Base-by-base conservation (phyloP, 2,329 filamentous ascomycete genomes). In the Fusarium concolor region DNA sequence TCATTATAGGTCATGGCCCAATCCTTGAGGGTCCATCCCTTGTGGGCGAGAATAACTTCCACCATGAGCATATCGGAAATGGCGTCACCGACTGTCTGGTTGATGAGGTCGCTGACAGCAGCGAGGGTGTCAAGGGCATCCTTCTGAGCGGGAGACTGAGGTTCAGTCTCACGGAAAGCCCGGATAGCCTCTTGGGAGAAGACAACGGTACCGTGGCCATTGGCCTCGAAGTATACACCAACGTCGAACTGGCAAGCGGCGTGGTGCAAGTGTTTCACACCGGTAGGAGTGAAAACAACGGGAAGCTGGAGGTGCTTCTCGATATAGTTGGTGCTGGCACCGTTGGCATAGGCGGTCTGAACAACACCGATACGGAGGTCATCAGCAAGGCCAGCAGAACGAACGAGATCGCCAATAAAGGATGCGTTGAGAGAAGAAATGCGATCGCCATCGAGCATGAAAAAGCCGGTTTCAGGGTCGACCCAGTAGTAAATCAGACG, bases 181-280 rank as follows among this genome's bases (percentile, higher is more conserved):
- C 91, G 90, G 45, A 95, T 83, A 6, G 95, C 95, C 62, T 92
- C 89, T 59, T 91, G 88, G 2, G 93, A 97, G 85, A 99, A 99
- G 55, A 98, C 90, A 35, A 98, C 92, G 11, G 96, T 99, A 70
- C 96, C 96, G 80, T 99, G 96, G 29, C 96, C 96, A 77, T 99
- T 99, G 69, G 96, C 96, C 83, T 99, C 96, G 75, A 99, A 99
- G 83, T 99, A 99, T 52, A 98, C 93, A 58, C 96, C 96, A 56
- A 98, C 90, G 75, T 99, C 96, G 74, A 96, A 97, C 70, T 94
- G 92, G 75, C 92, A 90, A 38, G 96, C 96, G n/a, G 93, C 96
- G 76, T 98, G 96, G 81, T 99, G 96, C 67, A 99, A 87, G 81
- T 97, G 92, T 85, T 99, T 99, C 65, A 99, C 96, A 70, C 96